Conservation (phyloP, 2,329 filamentous ascomycete genomes). For the Purpureocillium lavendulum region DNA sequence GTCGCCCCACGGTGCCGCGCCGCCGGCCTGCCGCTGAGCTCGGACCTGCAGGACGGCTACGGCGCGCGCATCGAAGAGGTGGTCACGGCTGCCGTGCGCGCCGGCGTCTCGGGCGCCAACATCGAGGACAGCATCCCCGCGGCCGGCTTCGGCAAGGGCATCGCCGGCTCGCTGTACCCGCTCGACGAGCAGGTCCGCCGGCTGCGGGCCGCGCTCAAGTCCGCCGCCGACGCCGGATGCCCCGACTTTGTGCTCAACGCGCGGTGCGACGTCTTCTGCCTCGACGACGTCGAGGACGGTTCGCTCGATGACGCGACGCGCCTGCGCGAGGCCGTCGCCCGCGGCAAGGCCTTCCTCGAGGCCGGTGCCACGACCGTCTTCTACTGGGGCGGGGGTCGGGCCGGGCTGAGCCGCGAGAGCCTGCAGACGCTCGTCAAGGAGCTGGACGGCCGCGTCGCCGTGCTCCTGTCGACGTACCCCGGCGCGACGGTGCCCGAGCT, state of each 20-base stretch:
- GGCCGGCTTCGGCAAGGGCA: conserved; percentile 22
- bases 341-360: conserved; percentile 47
- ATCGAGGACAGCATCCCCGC: conserved; percentile 42
- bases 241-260: conserved; percentile 51
- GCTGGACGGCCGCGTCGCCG: conserved; percentile 40
- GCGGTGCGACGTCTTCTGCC: conserved; percentile 43
- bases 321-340: conserved; percentile 39
- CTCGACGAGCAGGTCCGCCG: conserved; percentile 38
- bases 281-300: conserved; percentile 15
- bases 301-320: conserved; percentile 19
- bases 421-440: conserved; percentile 31
- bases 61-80: conserved; percentile 34
- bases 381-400: conserved; percentile 44
- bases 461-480: conserved; percentile 28
- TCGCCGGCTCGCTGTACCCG: conserved; percentile 21
- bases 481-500: conserved; percentile 36
- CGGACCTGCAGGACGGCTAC: conserved; percentile 55
- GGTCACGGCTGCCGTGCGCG: conserved; percentile 33
- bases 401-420: conserved; percentile 23
- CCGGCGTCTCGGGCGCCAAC: conserved; percentile 49
- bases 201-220: conserved; percentile 31
- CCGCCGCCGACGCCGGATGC: conserved; percentile 37
- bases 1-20: conserved; percentile 34
- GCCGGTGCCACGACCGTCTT: conserved; percentile 53
- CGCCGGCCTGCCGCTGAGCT: conserved; percentile 39